These are phyloP conservation scores for Lathyrus sativus DNA, from an alignment of 306 rosid species.

Conservation along the genomic window DNA sequence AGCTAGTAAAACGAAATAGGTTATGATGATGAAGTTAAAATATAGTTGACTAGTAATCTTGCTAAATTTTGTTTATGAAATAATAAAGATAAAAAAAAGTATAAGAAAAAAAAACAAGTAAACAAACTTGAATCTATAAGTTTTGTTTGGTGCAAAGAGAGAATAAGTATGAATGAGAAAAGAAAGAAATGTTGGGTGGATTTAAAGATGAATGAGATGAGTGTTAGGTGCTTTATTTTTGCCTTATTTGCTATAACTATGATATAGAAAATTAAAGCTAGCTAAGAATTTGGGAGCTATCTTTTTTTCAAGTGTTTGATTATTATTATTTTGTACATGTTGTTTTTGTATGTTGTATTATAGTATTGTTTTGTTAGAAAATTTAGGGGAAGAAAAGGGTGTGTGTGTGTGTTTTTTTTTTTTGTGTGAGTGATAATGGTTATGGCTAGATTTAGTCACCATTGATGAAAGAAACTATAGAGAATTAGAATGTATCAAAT, in stretches of 20 bases:
- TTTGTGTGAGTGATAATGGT: neutral
- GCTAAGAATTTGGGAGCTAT: conserved; percentile 61
- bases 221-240: conserved; percentile 83
- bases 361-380: conserved; percentile 36
- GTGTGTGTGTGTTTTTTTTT: conserved; percentile 52
- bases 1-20: conserved; percentile 15
- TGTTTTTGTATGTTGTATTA: neutral
- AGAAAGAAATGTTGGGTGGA: conserved; percentile 48
- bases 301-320: conserved; percentile 45
- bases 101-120: conserved; percentile 47
- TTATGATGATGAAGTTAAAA: conserved; percentile 44
- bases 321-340: conserved; percentile 34
- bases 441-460: conserved; percentile 7
- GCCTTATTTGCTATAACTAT: conserved; percentile 32
- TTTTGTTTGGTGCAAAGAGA: conserved; percentile 54
- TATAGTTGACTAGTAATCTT: conserved; percentile 51
- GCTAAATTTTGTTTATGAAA: conserved; percentile 51
- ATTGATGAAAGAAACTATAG: neutral
- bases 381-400: conserved; percentile 47
- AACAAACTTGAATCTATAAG: conserved; percentile 55
- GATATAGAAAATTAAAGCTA: too few relatives aligned
- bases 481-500: conserved; percentile 2
- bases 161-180: conserved; percentile 31
- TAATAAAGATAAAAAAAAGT: conserved; percentile 11
- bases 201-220: conserved; percentile 67